Base-by-base conservation (phyloP, 306 rosid species). In the Phaseolus lunatus region DNA sequence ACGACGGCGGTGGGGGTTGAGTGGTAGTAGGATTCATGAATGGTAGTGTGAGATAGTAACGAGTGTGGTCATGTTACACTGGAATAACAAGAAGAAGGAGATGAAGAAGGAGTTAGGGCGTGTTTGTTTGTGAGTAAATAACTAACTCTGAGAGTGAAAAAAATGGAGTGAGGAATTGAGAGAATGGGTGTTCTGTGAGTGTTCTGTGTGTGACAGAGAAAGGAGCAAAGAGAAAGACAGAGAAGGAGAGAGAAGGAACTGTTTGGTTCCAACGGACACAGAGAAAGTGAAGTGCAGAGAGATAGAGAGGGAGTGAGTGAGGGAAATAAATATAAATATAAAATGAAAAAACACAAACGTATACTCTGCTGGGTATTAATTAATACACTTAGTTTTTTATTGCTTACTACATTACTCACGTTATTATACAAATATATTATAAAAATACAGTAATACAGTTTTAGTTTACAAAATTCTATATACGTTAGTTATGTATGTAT, bases 181-280 rank as follows among this genome's bases (percentile, higher is more conserved):
- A 24, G 13, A 39, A 10, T n/a, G 20, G 72, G 70, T 43, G 15
- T 11, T 76, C 72, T 64, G 45, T 45, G 80, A 26, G 77, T 68
- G 48, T 37, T 37, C 43, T 77, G 82, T 41, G 13, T 41, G 45
- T 43, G 48, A 77, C 64, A 53, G 75, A 22, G 85, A 78, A 65
- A 83, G 81, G 61, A 78, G 27, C 24, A 33, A 56, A 2, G 22
- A 53, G 84, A 72, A 66, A 57, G 83, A 41, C 71, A 73, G 73
- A 53, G 72, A 61, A 35, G 67, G 68, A 31, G 45, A 61, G 66
- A 59, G 61, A 22, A 64, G 63, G 66, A 49, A 87, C 84, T 84
- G 89, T 88, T 89, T 82, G 87, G 87, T 76, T 83, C 85, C 90
- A 92, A 92, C 94, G 91, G 94, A 86, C 91, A 82, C 56, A 77